Percentiles rank a stretch among this genome's conserved stretches.
Conservation (phyloP, 768 basidiomycete species). For the Solioccasus polychromus region DNA sequence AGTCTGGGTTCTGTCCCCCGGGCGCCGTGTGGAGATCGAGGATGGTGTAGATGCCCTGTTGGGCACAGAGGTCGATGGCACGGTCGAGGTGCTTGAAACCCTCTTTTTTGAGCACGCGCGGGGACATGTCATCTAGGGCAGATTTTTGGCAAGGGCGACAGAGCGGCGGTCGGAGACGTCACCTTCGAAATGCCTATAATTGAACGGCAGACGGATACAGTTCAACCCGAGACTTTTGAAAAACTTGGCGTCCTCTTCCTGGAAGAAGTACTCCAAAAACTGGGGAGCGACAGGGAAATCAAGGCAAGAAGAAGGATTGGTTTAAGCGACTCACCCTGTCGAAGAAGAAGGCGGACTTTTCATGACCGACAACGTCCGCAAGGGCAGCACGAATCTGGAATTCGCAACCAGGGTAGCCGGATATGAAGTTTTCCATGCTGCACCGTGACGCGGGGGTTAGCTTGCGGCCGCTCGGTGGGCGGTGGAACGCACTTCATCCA, state of each 20-base stretch:
- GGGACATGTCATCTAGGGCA: constrained; percentile 66
- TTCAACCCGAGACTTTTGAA: constrained; percentile 79
- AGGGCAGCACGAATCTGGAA: constrained; percentile 72
- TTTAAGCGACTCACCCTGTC: constrained; percentile 57
- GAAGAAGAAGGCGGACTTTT: constrained; percentile 77
- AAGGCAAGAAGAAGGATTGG: neutral
- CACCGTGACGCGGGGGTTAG: constrained; percentile 4
- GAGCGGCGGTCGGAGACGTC: too few relatives aligned
- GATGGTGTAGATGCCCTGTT: constrained; percentile 74
- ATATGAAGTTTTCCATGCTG: constrained; percentile 79
- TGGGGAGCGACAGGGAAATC: constrained; percentile 22
- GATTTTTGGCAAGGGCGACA: too few relatives aligned
- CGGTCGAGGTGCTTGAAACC: constrained; percentile 84
- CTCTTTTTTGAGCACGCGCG: constrained; percentile 66
- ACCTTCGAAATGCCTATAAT: constrained; percentile 69
- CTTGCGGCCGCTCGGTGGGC: constrained; percentile 4
- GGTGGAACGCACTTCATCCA: constrained; percentile 73
- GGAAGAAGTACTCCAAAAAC: constrained; percentile 86
- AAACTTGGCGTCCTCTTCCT: constrained; percentile 69
- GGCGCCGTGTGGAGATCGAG: constrained; percentile 79
- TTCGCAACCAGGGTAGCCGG: constrained; percentile 80
- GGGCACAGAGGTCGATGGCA: constrained; percentile 72
- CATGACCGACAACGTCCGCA: constrained; percentile 58
- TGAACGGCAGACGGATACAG: constrained; percentile 73
- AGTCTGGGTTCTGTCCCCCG: constrained; percentile 74